Evolutionary conservation across 331 rosid species (phyloP), one percentile per base, ranked within the genome.

Genomic region (Arachis monticola): DNA sequence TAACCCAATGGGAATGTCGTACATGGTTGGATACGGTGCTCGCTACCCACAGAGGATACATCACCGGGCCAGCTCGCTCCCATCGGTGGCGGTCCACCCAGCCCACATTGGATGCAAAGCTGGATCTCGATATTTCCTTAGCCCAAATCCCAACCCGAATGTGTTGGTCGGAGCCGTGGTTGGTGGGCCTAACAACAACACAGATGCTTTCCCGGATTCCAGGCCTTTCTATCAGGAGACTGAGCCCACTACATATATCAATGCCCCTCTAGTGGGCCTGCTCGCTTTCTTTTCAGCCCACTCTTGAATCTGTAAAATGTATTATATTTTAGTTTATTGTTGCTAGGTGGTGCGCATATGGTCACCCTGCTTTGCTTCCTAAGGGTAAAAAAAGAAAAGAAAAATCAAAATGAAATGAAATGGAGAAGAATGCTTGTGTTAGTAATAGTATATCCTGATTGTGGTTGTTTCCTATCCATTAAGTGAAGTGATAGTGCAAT

Each of bases 11-110:
- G 78, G 87, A 67, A 95, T 95, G 91, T 95, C 99, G 35, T 95
- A 92, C 87, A 92, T 95, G 99, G 99, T 95, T 47, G 99, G 99
- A 59, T 92, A 92, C 38, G 99, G 99, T 41, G 73, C 85, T 13
- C 92, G 82, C 69, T 92, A 87, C 91, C 98, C 99, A 3, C 90
- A 46, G 61, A 92, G 97, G 92, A 87, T 95, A 11, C 99, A 95
- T 79, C 98, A 92, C 72, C 61, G 97, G 48, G 98, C 70, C 8
- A 92, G 99, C 77, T 95, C 99, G 0, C 79, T 92, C 5, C 99
- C 98, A 3, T 88, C 99, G 0, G 77, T 92, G 4, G 22, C 63
- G 45, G 84, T 87, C 85, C 99, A 95, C 53, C 97, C 93, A 6
- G 85, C 88, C 76, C 92, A 58, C 10, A 94, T 94, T 0, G 88